Evolutionary conservation across 2,329 filamentous ascomycete species (phyloP).

Genomic region (Fusarium xylarioides): DNA sequence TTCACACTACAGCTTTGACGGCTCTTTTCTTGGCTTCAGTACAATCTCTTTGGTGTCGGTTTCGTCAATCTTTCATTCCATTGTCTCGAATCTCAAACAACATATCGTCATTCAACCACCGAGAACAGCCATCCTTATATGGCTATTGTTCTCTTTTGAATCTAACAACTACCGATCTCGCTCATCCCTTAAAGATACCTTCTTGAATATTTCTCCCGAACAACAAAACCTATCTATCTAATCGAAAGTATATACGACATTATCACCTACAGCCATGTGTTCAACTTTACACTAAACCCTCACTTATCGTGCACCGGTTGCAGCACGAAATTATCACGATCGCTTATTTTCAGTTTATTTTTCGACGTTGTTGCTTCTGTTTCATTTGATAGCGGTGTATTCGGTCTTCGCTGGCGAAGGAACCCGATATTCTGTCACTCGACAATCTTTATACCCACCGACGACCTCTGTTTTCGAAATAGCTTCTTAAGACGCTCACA

Average conservation of each 20-base stretch:
- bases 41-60: conserved; percentile 7
- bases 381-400: conserved; percentile 45
- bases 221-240: neutral
- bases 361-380: neutral
- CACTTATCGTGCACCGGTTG: conserved; percentile 33
- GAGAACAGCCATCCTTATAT: conserved; percentile 13
- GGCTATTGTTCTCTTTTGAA: conserved; percentile 15
- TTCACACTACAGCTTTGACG: conserved; percentile 23
- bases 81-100: conserved; percentile 27
- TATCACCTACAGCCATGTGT: conserved; percentile 31
- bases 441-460: conserved; percentile 19
- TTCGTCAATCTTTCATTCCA: conserved; percentile 38
- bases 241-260: conserved; percentile 1
- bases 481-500: conserved; percentile 11
- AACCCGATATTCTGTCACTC: conserved; percentile 45
- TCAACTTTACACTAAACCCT: conserved; percentile 16
- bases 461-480: conserved; percentile 22
- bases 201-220: neutral
- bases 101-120: conserved; percentile 14
- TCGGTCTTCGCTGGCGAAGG: conserved; percentile 62
- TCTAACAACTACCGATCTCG: neutral
- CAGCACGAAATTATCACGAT: conserved; percentile 28
- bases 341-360: conserved; percentile 17
- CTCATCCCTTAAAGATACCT: neutral
- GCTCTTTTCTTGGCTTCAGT: conserved; percentile 12